These are phyloP conservation scores for Nannizzia gypsea DNA, from an alignment of 2,329 filamentous ascomycete species.

Conservation along the genomic window DNA sequence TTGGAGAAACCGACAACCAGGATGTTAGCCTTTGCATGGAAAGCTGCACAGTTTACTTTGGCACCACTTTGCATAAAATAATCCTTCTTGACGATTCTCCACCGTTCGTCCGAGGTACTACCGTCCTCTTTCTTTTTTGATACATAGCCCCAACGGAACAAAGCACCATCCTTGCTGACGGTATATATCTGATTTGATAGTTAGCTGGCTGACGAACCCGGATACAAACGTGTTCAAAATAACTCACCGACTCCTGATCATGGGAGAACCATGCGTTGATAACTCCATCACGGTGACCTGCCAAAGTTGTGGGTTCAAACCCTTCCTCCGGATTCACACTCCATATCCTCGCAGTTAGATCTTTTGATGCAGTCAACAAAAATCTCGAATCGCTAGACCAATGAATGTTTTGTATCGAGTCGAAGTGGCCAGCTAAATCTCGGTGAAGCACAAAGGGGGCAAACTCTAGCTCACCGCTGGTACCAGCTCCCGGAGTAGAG, in stretches of 20 bases:
- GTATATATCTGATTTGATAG: constrained; percentile 59
- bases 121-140: constrained; percentile 50
- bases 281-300: constrained; percentile 81
- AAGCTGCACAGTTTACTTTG: constrained; percentile 78
- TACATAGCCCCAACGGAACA: constrained; percentile 86
- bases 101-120: constrained; percentile 57
- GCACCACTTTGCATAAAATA: constrained; percentile 90
- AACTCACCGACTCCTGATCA: constrained; percentile 63
- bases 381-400: constrained; percentile 97
- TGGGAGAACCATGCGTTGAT: constrained; percentile 94
- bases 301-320: constrained; percentile 78
- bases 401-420: constrained; percentile 71
- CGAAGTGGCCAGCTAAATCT: constrained; percentile 78
- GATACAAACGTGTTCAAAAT: not conserved
- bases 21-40: constrained; percentile 76
- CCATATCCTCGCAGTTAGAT: constrained; percentile 90
- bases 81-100: constrained; percentile 82
- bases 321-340: constrained; percentile 76
- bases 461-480: constrained; percentile 77
- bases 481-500: constrained; percentile 68
- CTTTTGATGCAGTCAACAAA: constrained; percentile 83
- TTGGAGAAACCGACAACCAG: constrained; percentile 95
- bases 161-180: constrained; percentile 89
- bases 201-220: not conserved
- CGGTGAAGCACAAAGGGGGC: constrained; percentile 86